These are phyloP conservation scores for Lentithecium fluviatile DNA, from an alignment of 495 filamentous ascomycete species.

Conservation along the genomic window DNA sequence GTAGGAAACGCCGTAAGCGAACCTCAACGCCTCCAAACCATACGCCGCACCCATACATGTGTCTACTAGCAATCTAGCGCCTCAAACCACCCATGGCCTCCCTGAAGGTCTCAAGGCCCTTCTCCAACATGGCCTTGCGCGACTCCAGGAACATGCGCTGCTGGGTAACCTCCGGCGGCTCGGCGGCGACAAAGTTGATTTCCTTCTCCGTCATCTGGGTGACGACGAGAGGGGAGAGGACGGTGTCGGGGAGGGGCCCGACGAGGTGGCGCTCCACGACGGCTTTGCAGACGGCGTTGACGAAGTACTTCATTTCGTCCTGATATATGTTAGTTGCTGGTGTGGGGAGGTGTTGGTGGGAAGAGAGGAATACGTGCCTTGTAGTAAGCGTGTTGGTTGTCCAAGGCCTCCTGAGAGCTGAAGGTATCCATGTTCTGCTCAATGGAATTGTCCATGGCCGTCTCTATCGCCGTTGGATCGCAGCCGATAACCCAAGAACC, in stretches of 20 bases:
- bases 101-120: constrained; percentile 37
- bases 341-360: too few species aligned
- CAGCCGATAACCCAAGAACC: too few species aligned
- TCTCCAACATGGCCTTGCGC: constrained; percentile 32
- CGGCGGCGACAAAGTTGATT: constrained; percentile 35
- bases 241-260: constrained; percentile 20
- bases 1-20: too few species aligned
- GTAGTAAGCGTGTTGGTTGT: constrained; percentile 31
- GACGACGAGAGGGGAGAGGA: constrained; percentile 37
- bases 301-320: constrained; percentile 42
- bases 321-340: too few species aligned
- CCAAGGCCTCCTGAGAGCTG: constrained; percentile 32
- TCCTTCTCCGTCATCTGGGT: constrained; percentile 36
- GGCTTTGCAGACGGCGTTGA: constrained; percentile 37
- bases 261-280: constrained; percentile 44
- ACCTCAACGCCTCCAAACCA: too few species aligned
- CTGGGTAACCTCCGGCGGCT: constrained; percentile 30
- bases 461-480: constrained; percentile 2
- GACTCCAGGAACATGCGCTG: constrained; percentile 30
- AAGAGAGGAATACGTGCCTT: too few species aligned
- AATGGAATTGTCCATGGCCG: background rate
- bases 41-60: too few species aligned
- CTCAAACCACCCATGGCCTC: constrained; percentile 32
- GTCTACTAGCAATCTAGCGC: too few species aligned
- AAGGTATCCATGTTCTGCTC: constrained; percentile 37